Evolutionary conservation across 805 yeast genomes (phyloP), one percentile per base, ranked within the genome.

Genomic region (Starmerella bacillaris): DNA sequence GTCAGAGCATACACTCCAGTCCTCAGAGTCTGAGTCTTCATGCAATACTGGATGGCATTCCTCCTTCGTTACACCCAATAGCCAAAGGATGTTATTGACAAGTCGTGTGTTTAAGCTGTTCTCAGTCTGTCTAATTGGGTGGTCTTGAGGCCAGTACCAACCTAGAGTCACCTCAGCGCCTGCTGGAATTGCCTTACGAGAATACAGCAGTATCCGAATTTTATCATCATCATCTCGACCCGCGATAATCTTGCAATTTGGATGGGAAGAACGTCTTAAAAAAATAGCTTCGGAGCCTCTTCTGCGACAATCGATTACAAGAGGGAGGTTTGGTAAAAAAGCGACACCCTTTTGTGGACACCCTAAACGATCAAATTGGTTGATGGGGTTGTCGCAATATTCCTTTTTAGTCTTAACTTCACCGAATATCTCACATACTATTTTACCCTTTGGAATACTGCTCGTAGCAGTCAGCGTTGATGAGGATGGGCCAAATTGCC

Each of bases 61-160:
- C 9, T 19, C 14, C 8, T 6, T 15, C 6, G 21, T 9, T 6
- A 21, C 9, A 8, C 35, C 40, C n/a, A 42, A 34, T 21, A 40
- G 40, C 46, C 45, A 41, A 12, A 32, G 21, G 19, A 37, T 24
- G 3, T 30, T 27, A 2, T 17, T 18, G 6, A 35, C 27, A 2
- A 21, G 12, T n/a, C 18, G 20, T 2, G 24, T 22, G 4, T 3
- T 24, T 15, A 15, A 16, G 14, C 15, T 24, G 21, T 5, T n/a
- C 19, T 36, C 27, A 36, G 77, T 56, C 43, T 64, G 63, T 35
- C 60, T 57, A 26, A 82, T 77, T 2, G 95, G 93, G 51, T 83
- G 94, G 14, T 59, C 43, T 3, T 56, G 51, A 50, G 83, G 93
- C 93, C 94, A 86, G 40, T 75, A 79, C 96, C 96, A 86, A 2